Evolutionary conservation across 345 rosid species (phyloP), one percentile per base, ranked within the genome.

Genomic region (Gossypium arboreum): DNA sequence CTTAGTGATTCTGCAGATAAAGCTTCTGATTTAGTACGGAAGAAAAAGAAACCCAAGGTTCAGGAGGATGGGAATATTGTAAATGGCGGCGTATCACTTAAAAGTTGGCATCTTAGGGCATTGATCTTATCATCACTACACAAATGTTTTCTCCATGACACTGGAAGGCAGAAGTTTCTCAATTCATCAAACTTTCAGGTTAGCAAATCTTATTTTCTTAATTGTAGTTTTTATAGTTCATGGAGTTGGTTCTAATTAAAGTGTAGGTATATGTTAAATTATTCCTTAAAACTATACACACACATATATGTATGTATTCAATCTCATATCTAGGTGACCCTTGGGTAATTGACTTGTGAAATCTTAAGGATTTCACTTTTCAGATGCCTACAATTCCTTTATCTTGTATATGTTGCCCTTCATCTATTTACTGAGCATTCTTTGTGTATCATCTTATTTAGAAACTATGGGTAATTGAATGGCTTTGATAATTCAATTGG

Each of bases 171-270:
- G 79, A 95, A 90, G 84, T 89, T 93, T 76, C 93, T 95, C 7
- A 93, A 93, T 71, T 77, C 97, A n/a, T 81, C 93, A 13, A 93
- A 85, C 79, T 93, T 93, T 76, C 93, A 95, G 97, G 98, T 77
- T 65, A 78, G 71, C 77, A n/a, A 20, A 54, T 65, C 62, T 50
- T 39, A 5, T 27, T 3, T 34, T 29, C 41, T 59, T 9, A 72
- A 7, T 18, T 51, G 52, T 59, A 55, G 56, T n/a, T 61, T 64
- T 73, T 25, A 64, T 52, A 7, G 55, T 55, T 11, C 27, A 29
- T 74, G 67, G 18, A 77, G 12, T 71, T n/a, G 18, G 25, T 68
- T 25, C 43, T 68, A 47, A 11, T 18, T 25, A 24, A 54, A 16
- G 22, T 54, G 57, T 16, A 54, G 7, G 57, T 17, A 17, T 20